Evolutionary conservation across 2,329 filamentous ascomycete species (phyloP).

Genomic region (Cercospora zeae-maydis): DNA sequence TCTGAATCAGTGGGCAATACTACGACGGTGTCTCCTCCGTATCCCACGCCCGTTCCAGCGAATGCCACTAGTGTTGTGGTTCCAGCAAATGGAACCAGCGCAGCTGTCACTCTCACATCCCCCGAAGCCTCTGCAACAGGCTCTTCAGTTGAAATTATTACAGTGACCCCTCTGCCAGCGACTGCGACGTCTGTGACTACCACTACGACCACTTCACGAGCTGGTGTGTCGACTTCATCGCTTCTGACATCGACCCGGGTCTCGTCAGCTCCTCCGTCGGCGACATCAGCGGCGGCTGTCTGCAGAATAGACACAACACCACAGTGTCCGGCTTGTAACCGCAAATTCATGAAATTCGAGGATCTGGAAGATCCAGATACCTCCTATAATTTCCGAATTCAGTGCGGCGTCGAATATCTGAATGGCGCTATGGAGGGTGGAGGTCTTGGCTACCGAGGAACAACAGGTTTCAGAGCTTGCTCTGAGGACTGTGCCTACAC

Average conservation of each 20-base stretch:
- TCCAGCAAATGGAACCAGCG: neutral
- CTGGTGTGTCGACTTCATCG: neutral
- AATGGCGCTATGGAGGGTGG: conserved; percentile 26
- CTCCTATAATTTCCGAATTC: conserved; percentile 13
- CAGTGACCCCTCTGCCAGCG: neutral
- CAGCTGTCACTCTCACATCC: no score
- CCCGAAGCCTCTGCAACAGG: no score
- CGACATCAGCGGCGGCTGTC: neutral
- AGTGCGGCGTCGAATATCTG: conserved; percentile 31
- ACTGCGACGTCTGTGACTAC: no score
- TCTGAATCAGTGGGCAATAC: neutral
- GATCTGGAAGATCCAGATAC: conserved; percentile 6
- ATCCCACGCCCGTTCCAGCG: neutral
- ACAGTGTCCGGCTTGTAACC: conserved; percentile 24
- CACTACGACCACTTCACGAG: neutral
- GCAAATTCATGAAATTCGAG: conserved; percentile 17
- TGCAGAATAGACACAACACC: neutral
- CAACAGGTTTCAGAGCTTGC: conserved; percentile 21
- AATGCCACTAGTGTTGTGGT: neutral
- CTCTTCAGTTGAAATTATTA: no score
- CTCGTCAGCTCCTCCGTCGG: neutral
- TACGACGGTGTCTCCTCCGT: neutral
- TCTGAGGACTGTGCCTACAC: conserved; percentile 26
- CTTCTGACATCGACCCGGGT: neutral
- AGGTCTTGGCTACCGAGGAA: neutral